Percentiles rank a stretch among this genome's conserved stretches.
Conservation (phyloP, 2,329 filamentous ascomycete species). For the Rutstroemia sp. region DNA sequence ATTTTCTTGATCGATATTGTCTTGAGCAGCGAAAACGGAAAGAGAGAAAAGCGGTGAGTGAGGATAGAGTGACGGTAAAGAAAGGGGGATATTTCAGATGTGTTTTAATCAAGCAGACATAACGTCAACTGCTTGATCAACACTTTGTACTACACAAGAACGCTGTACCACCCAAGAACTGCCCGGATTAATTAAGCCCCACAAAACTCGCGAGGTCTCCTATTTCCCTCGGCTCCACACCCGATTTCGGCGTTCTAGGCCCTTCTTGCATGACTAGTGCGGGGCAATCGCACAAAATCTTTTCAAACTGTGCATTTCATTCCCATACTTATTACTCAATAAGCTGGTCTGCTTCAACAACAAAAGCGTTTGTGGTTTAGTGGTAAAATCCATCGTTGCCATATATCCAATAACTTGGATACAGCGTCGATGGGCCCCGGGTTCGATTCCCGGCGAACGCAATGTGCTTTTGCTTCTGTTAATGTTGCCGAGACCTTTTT, state of each 20-base stretch:
- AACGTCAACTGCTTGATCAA: not conserved
- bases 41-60: not conserved
- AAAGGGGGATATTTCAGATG: not conserved
- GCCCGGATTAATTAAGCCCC: not conserved
- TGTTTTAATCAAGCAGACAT: too few species aligned
- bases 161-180: too few species aligned
- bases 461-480: constrained; percentile 10
- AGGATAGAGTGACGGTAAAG: not conserved
- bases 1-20: not conserved
- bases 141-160: too few species aligned
- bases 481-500: not conserved
- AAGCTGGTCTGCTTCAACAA: constrained; percentile 3
- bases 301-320: not conserved
- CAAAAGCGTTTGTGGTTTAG: constrained; percentile 9
- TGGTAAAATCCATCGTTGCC: constrained; percentile 9
- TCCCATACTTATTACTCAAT: not conserved
- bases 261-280: not conserved
- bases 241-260: not conserved
- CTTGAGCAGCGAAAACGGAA: not conserved
- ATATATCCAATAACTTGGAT: too few species aligned
- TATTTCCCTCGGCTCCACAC: not conserved
- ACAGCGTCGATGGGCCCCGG: constrained; percentile 25
- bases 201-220: not conserved
- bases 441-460: constrained; percentile 28
- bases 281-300: not conserved